phyloP scores from a whole-genome alignment of 768 basidiomycete genomes.

The Rhodosporidiobolus sp. region DNA sequence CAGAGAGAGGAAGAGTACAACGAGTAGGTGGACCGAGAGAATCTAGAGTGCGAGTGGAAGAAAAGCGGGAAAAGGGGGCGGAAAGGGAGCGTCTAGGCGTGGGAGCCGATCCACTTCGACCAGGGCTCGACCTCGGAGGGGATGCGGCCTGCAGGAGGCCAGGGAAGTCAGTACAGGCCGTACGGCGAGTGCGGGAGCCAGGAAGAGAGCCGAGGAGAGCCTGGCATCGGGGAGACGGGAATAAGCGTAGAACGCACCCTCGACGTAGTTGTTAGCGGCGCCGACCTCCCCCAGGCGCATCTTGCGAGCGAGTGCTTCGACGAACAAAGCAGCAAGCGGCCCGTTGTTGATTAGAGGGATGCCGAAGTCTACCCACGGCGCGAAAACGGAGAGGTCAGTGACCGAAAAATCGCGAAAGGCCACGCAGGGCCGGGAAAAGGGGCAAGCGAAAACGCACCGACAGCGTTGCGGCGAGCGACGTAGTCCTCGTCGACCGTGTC shows the following conservation, averaged over 20 bases:
- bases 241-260: no score
- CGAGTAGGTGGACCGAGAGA: no score
- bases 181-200: no score
- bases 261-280: constrained; percentile 70
- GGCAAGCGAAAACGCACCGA: constrained; percentile 44
- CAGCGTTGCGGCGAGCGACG: constrained; percentile 73
- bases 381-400: constrained; percentile 9
- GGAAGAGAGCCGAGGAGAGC: no score
- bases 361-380: constrained; percentile 76
- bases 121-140: constrained; percentile 89
- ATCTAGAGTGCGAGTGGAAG: no score
- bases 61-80: no score
- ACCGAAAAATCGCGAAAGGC: no score
- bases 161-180: no score
- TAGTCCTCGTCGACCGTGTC: constrained; percentile 88
- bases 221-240: no score
- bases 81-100: constrained; percentile 16
- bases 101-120: constrained; percentile 68
- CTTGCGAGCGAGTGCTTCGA: constrained; percentile 66
- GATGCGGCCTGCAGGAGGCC: no score
- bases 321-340: constrained; percentile 71
- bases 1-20: no score
- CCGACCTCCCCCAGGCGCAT: constrained; percentile 72
- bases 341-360: constrained; percentile 86
- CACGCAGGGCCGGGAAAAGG: constrained; percentile 15